phyloP scores from a whole-genome alignment of 2,329 filamentous ascomycete genomes.

The Davidsoniella neocaledoniae region DNA sequence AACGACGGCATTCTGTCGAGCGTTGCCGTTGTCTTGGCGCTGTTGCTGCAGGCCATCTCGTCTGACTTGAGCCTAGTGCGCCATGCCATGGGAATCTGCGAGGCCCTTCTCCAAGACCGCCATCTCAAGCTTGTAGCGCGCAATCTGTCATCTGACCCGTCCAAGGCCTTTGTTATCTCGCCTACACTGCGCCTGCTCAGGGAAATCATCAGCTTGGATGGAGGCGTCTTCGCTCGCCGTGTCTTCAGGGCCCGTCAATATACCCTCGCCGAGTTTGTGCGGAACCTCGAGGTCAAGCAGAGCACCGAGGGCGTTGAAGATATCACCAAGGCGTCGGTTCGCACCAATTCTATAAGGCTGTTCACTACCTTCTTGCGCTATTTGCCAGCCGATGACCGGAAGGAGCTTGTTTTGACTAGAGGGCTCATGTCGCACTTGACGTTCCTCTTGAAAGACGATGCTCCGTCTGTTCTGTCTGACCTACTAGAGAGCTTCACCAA shows the following conservation, averaged over 20 bases:
- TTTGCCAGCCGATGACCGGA: constrained; percentile 60
- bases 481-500: constrained; percentile 54
- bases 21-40: constrained; percentile 62
- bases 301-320: constrained; percentile 43
- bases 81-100: constrained; percentile 62
- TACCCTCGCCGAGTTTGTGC: constrained; percentile 63
- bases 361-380: constrained; percentile 64
- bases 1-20: constrained; percentile 69
- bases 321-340: constrained; percentile 54
- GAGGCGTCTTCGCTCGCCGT: constrained; percentile 59
- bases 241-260: constrained; percentile 64
- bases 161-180: constrained; percentile 76
- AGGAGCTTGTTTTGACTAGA: constrained; percentile 61
- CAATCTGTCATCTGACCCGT: constrained; percentile 62
- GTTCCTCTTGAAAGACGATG: constrained; percentile 61
- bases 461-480: constrained; percentile 56
- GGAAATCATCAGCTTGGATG: constrained; percentile 74
- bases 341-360: constrained; percentile 70
- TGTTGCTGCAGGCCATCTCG: constrained; percentile 66
- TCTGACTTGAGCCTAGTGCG: constrained; percentile 55
- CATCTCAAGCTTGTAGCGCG: constrained; percentile 68
- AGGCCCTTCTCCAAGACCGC: constrained; percentile 62
- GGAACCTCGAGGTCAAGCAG: constrained; percentile 60
- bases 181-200: constrained; percentile 73
- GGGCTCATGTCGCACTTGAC: constrained; percentile 74